phyloP scores from a whole-genome alignment of 768 basidiomycete genomes.

The Panellus pusillus region DNA sequence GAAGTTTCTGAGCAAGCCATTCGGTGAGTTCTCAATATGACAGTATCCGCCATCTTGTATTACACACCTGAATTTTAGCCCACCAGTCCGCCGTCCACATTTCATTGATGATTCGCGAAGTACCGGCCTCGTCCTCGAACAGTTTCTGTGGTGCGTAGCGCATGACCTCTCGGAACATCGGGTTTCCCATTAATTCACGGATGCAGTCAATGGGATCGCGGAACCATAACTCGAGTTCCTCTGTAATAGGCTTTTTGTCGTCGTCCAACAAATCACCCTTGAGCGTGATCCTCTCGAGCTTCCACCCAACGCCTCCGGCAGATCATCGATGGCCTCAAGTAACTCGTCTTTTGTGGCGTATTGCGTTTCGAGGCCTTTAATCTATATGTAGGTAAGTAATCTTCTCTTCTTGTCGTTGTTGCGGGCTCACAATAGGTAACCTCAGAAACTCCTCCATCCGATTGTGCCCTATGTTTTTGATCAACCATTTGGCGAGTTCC shows the following conservation, averaged over 20 bases:
- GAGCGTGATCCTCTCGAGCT: slow-evolving; percentile 21
- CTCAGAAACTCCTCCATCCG: slow-evolving; percentile 31
- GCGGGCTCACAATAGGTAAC: slow-evolving; percentile 12
- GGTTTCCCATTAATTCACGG: slow-evolving; percentile 19
- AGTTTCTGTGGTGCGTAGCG: slow-evolving; percentile 24
- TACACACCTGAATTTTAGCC: slow-evolving; percentile 29
- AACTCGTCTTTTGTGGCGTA: too few relatives aligned
- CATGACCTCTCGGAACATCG: slow-evolving; percentile 22
- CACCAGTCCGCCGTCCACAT: slow-evolving; percentile 31
- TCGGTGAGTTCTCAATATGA: too few relatives aligned
- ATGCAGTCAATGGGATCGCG: slow-evolving; percentile 22
- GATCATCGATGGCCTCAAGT: slow-evolving; percentile 23
- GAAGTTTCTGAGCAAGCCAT: not conserved
- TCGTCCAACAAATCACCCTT: slow-evolving; percentile 16
- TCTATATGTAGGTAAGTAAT: too few relatives aligned
- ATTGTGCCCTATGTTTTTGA: slow-evolving; percentile 25
- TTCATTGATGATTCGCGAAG: slow-evolving; percentile 20
- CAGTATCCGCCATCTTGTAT: too few relatives aligned
- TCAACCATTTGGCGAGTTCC: slow-evolving; percentile 32
- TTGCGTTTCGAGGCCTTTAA: too few relatives aligned
- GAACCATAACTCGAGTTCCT: slow-evolving; percentile 8
- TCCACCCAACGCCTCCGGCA: slow-evolving; percentile 23
- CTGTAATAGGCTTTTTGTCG: not conserved
- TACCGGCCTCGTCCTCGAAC: not conserved
- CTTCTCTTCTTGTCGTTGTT: too few relatives aligned